Evolutionary conservation across 176 grass and related monocot genomes (phyloP), one percentile per base, ranked within the genome.

Genomic region (Cenchrus americanus): DNA sequence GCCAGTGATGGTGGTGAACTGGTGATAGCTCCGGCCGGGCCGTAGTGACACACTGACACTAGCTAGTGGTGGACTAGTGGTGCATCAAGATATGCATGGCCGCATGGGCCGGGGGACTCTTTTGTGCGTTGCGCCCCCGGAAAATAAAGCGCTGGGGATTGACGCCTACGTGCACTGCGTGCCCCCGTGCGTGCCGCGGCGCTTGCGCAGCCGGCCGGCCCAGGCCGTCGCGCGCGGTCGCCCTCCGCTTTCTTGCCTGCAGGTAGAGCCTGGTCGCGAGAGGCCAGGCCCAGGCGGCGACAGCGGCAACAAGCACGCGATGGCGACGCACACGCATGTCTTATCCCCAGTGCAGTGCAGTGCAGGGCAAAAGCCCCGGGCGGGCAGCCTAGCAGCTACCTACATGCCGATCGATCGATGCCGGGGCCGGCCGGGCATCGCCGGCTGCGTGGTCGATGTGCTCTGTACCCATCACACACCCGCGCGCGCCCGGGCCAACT

Each of bases 21-120:
- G 83, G 65, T 86, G 88, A 86, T 30, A 90, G 88, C 83, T 82
- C 23, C 65, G 30, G 72, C 71, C 83, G 3, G 71, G 23, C 42
- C 37, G 17, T 77, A 61, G 76, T 65, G 55, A 40, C 80, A 82
- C 80, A 48, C 60, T 79, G 60, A 22, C 26, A 42, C 68, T 14
- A 7, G 26, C 1, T 69, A 69, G 67, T 46, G 67, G 69, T 87
- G 84, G 27, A 30, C 27, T 30, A 2, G 69, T 87, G 84, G 69
- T 67, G 80, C 80, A 73, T 61, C 75, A 68, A 62, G 58, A 80
- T 84, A 84, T 69, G 75, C 61, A 44, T 48, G 43, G 19, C 10
- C 7, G 6, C 6, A 37, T 37, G 2, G n/a, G n/a, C n/a, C n/a
- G n/a, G 43, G 6, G 4, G 7, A 0, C 21, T 43, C 18, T 40